Conservation (phyloP, 225 moss, liverwort and hornwort genomes). For the Takakia lepidozioides region DNA sequence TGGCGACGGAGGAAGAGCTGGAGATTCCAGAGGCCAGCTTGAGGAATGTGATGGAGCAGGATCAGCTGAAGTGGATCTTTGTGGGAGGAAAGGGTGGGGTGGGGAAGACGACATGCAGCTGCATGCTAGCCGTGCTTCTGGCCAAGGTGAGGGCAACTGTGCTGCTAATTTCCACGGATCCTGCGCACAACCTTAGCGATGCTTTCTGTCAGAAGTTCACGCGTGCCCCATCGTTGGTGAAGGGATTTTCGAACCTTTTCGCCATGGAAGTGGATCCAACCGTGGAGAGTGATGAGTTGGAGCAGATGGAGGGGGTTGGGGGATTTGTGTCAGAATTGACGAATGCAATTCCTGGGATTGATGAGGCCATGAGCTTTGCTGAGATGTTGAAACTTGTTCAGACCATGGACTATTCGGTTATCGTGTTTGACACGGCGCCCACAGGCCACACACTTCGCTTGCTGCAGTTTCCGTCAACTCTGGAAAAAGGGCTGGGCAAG, state of each 20-base stretch:
- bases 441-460: conserved; percentile 83
- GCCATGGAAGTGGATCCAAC: conserved; percentile 99
- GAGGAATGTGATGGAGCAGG: conserved; percentile 71
- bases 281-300: conserved; percentile 88
- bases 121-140: conserved; percentile 77
- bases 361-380: conserved; percentile 99
- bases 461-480: conserved; percentile 81
- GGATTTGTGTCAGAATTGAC: conserved; percentile 90
- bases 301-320: conserved; percentile 78
- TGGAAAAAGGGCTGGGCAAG: conserved; percentile 90
- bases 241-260: conserved; percentile 72
- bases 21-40: conserved; percentile 46
- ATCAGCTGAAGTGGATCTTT: conserved; percentile 85
- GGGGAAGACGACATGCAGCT: conserved; percentile 97
- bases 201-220: conserved; percentile 94
- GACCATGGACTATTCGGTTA: conserved; percentile 95
- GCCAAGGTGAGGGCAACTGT: conserved; percentile 68
- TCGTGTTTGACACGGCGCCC: conserved; percentile 96
- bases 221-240: conserved; percentile 66
- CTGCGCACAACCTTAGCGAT: conserved; percentile 95
- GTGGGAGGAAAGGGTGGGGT: conserved; percentile 96
- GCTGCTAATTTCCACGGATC: conserved; percentile 84
- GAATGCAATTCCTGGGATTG: conserved; percentile 91
- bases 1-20: conserved; percentile 20
- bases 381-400: conserved; percentile 99